These are phyloP conservation scores for Eutrema yunnanense DNA, from an alignment of 345 rosid species.

Conservation along the genomic window DNA sequence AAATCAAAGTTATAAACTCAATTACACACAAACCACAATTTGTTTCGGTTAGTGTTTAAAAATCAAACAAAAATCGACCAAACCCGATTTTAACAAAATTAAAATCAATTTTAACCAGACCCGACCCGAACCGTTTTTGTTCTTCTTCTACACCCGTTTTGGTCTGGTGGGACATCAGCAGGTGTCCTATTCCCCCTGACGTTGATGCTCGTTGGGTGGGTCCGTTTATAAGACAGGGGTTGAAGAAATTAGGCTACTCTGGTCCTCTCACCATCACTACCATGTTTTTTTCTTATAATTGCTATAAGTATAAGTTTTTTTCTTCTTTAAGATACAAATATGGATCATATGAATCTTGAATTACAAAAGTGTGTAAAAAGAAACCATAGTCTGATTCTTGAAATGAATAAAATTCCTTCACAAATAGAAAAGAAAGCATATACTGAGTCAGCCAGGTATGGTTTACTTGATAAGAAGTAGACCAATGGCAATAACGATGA, in stretches of 20 bases:
- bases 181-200: background rate
- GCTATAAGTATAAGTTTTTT: no score
- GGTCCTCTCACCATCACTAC: background rate
- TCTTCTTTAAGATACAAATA: no score
- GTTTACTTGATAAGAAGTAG: conserved; percentile 41
- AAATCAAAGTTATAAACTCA: no score
- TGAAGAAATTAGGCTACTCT: background rate
- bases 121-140: no score
- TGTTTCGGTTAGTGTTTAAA: no score
- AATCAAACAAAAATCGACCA: no score
- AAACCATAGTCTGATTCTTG: background rate
- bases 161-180: background rate
- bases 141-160: no score
- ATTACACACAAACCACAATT: no score
- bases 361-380: background rate
- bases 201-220: background rate
- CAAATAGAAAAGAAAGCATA: background rate
- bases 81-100: no score
- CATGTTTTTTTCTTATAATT: background rate
- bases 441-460: background rate
- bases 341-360: background rate
- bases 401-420: background rate
- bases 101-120: no score
- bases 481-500: conserved; percentile 63
- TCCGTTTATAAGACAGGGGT: no score